Evolutionary conservation across 495 filamentous ascomycete species (phyloP).

Genomic region (Glonium stellatum): DNA sequence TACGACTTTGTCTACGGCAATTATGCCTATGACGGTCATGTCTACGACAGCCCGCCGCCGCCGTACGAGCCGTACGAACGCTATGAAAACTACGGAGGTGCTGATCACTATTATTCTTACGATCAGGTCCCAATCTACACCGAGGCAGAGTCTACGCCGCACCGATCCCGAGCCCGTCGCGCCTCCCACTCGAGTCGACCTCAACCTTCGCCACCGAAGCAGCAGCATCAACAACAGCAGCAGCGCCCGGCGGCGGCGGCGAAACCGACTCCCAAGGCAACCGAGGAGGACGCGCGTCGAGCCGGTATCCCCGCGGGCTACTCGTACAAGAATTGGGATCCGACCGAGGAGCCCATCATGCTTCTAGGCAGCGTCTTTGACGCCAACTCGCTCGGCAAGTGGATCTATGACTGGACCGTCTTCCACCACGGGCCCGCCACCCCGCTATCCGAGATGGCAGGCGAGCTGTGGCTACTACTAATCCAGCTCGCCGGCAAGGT

Average conservation of each 20-base stretch:
- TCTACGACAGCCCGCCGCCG: constrained; percentile 35
- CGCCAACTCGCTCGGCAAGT: constrained; percentile 94
- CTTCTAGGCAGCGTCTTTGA: constrained; percentile 95
- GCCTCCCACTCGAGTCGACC: constrained; percentile 34
- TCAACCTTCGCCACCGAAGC: constrained; percentile 25
- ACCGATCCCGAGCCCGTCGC: constrained; percentile 29
- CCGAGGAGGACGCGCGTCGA: constrained; percentile 72
- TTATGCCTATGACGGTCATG: constrained; percentile 18
- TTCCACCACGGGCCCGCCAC: constrained; percentile 80
- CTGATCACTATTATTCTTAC: constrained; percentile 34
- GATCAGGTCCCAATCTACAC: constrained; percentile 40
- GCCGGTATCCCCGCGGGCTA: constrained; percentile 85
- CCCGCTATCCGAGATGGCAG: constrained; percentile 86
- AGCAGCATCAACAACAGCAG: too few relatives aligned
- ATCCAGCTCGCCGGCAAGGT: constrained; percentile 96
- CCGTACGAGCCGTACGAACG: constrained; percentile 37
- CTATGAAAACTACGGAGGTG: constrained; percentile 26
- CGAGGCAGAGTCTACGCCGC: constrained; percentile 24
- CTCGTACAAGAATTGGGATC: constrained; percentile 98
- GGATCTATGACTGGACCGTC: constrained; percentile 99
- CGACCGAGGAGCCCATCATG: constrained; percentile 84
- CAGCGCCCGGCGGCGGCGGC: constrained; percentile 28
- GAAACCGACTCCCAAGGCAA: constrained; percentile 57
- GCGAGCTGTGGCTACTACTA: constrained; percentile 89
- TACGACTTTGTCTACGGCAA: constrained; percentile 22